Conservation (phyloP, 2,329 filamentous ascomycete genomes). For the Botrytis paeoniae region DNA sequence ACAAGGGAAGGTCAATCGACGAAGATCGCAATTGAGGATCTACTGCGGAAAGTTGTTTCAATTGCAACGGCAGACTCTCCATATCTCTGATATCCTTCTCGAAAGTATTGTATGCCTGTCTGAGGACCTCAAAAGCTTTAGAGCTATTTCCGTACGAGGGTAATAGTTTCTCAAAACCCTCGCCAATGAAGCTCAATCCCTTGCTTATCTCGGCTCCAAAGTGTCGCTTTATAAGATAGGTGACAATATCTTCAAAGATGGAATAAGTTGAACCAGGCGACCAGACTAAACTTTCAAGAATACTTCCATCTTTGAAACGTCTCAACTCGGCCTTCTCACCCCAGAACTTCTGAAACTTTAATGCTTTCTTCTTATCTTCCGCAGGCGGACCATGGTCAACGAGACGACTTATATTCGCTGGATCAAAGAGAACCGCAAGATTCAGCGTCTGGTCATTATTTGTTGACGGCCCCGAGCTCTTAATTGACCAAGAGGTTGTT, state of each 20-base stretch:
- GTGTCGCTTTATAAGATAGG: conserved; percentile 68
- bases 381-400: conserved; percentile 87
- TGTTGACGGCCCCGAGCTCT: conserved; percentile 39
- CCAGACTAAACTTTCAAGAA: conserved; percentile 91
- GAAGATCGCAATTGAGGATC: conserved; percentile 72
- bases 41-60: conserved; percentile 74
- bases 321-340: conserved; percentile 88
- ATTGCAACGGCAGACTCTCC: conserved; percentile 80
- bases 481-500: conserved; percentile 47
- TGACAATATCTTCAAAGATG: conserved; percentile 76
- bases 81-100: conserved; percentile 75
- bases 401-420: conserved; percentile 66
- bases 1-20: conserved; percentile 54
- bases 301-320: conserved; percentile 92
- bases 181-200: conserved; percentile 44
- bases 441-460: conserved; percentile 45
- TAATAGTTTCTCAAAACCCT: conserved; percentile 47
- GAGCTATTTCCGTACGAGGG: conserved; percentile 37
- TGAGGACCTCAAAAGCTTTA: conserved; percentile 63
- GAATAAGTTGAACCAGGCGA: conserved; percentile 56
- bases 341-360: conserved; percentile 87
- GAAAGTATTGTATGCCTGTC: conserved; percentile 67
- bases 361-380: conserved; percentile 79
- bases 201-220: conserved; percentile 52
- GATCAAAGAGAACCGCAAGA: conserved; percentile 70